phyloP scores from a whole-genome alignment of 768 basidiomycete species.

The Suillus plorans region DNA sequence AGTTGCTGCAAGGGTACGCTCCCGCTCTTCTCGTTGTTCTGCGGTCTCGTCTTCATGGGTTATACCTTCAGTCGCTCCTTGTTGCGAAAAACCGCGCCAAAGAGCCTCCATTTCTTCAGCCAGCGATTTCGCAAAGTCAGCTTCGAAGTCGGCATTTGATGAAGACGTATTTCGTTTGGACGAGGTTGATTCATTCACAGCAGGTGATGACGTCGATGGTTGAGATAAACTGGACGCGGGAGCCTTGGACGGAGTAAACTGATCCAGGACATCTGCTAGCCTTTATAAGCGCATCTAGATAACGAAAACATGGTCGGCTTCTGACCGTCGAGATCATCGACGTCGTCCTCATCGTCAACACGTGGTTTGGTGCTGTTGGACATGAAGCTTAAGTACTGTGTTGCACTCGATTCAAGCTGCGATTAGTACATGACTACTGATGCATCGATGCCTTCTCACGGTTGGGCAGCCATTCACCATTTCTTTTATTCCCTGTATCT shows the following conservation, averaged over 20 bases:
- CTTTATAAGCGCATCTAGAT: conserved; percentile 12
- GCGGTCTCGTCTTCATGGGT: conserved; percentile 9
- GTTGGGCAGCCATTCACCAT: too few species aligned
- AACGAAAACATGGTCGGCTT: not conserved
- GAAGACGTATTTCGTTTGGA: conserved; percentile 11
- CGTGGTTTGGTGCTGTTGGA: conserved; percentile 14
- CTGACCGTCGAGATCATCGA: conserved; percentile 44
- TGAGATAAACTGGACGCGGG: conserved; percentile 11
- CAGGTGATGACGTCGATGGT: conserved; percentile 14
- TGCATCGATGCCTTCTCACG: too few species aligned
- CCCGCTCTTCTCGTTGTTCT: conserved; percentile 24
- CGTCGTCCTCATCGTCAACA: conserved; percentile 37
- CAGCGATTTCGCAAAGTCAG: conserved; percentile 40
- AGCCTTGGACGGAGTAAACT: conserved; percentile 34
- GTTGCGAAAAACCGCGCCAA: conserved; percentile 29
- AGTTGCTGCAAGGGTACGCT: conserved; percentile 49
- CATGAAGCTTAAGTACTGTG: conserved; percentile 12
- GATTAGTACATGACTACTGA: too few species aligned
- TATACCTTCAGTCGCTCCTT: conserved; percentile 14
- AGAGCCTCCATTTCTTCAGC: conserved; percentile 45
- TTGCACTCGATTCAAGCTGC: too few species aligned
- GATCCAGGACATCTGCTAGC: conserved; percentile 47
- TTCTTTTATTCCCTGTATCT: too few species aligned
- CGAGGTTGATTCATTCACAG: conserved; percentile 18
- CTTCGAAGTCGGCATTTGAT: conserved; percentile 14